Evolutionary conservation across 208 protist species (phyloP), one percentile per base, ranked within the genome.

Genomic region (Naegleria lovaniensis): DNA sequence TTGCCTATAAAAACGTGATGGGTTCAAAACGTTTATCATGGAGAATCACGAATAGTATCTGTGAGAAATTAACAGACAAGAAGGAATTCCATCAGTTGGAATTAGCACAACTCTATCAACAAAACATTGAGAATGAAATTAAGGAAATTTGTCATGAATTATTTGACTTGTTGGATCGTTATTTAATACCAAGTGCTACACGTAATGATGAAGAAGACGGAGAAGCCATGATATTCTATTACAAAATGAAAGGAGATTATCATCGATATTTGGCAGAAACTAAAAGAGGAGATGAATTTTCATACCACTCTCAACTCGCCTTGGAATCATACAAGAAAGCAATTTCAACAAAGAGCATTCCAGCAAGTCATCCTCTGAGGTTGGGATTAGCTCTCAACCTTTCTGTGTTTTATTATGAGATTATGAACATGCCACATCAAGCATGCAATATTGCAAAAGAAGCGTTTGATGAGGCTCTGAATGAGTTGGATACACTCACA

Each of bases 1-100:
- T 99, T 41, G 99, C 99, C 36, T 99, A 99, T 96, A 99, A 99
- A 95, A 99, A 99, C 94, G 97, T 99, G 87, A 98, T 99, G 94
- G 98, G 98, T 89, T 95, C 98, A n/a, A 96, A 98, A 85, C 98
- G 99, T 92, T 97, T 98, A 19, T 98, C 98, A 90, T 99, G 98
- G 97, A 95, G 99, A 92, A 99, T 99, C 92, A 97, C 99, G 90
- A 98, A 95, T 83, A 96, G 96, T 0, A 98, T 99, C 85, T 97
- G 99, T 93, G 94, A 98, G 92, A 98, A 99, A 93, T 97, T 99
- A 93, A 95, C 95, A 92, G 93, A 92, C 79, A 96, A 96, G 92
- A 67, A 67, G 4, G 22, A 15, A 67, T 22, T 29, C 19, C 55
- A 48, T 9, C 43, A 67, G 19, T 67, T 29, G 55, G 13, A 67